Base-by-base conservation (phyloP, 179 eudicot species). In the Actinidia chinensis region DNA sequence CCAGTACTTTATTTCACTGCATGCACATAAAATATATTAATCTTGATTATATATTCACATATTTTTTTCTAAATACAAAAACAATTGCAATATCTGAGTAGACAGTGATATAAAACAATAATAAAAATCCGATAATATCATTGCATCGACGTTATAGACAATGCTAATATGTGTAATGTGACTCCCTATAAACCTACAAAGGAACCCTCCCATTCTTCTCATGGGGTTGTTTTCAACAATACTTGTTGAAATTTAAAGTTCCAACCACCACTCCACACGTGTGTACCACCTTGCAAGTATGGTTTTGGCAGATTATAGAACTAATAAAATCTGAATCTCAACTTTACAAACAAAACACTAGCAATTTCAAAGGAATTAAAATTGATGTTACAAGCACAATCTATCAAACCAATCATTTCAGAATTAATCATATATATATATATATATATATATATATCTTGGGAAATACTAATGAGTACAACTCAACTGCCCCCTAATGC, bases 141-240 rank as follows among this genome's bases (percentile, higher is more conserved):
- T 36, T 36, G 22, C 47, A 65, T 22, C 46, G 22, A 17, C 20
- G 22, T 36, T 36, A 36, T 33, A 65, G 40, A 10, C 33, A 23
- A 22, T 60, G 10, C 63, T 28, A 28, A 13, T 63, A 63, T 36
- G 33, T 63, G 67, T 13, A 36, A 11, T 25, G 14, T 9, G 17
- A 15, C 22, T 17, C 2, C 20, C 46, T 12, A 65, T 65, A 36
- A 40, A 2, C 2, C 40, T 36, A 36, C 2, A 2, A 65, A 3
- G 12, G 69, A 36, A 65, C 47, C 40, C 69, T 36, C 47, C 69
- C 40, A 36, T 65, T 23, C n/a, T 11, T 42, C 69, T 28, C 47
- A 72, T 28, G 72, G 54, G 47, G 64, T 73, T 63, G 72, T 63
- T 36, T 36, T 72, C 54, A 64, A 72, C 71, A 73, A 52, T 79